Base-by-base conservation (phyloP, 2,329 filamentous ascomycete genomes). In the Cryoendolithus antarcticus region DNA sequence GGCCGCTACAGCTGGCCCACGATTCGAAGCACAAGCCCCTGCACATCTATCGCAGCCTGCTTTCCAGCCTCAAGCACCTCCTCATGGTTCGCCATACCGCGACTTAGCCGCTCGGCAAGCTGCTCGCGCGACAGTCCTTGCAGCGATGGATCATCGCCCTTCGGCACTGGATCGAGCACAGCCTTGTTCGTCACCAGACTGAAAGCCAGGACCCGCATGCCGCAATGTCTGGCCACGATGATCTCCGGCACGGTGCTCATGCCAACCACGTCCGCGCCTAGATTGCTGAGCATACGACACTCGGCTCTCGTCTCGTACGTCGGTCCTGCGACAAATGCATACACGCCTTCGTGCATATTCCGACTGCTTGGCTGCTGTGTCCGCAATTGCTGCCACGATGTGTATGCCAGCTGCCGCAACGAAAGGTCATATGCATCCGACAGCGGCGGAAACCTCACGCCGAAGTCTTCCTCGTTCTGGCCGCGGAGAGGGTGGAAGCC, bases 201-300 rank as follows among this genome's bases (percentile, higher is more conserved):
- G 52, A 81, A 70, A 4, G 75, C 77, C 30, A 81, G 60, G 5
- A 81, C 72, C 21, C 70, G 64, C 48, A 81, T 68, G 11, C 71
- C 73, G 38, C 66, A 70, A 55, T 82, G 77, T 46, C 77, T 66
- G 27, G 77, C 77, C 10, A 77, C 74, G 35, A 81, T 70, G 38
- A 80, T 77, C 52, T 82, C 77, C 6, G 77, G 77, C 24, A 81
- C 75, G 1, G 77, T 81, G 27, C 74, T 79, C 77, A 82, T 81
- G 9, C 77, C 77, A 2, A 81, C 77, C n/a, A 80, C 62, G 51
- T 81, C 77, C n/a, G 75, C 76, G 4, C 77, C 76, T 4, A 80
- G 58, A 35, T 63, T 63, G 30, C 66, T 65, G 43, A 81, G 62
- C 68, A 80, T 70, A 11, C 75, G 68, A 51, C 75, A 79, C 54